Conservation (phyloP, 306 rosid genomes). For the Neltuma alba region DNA sequence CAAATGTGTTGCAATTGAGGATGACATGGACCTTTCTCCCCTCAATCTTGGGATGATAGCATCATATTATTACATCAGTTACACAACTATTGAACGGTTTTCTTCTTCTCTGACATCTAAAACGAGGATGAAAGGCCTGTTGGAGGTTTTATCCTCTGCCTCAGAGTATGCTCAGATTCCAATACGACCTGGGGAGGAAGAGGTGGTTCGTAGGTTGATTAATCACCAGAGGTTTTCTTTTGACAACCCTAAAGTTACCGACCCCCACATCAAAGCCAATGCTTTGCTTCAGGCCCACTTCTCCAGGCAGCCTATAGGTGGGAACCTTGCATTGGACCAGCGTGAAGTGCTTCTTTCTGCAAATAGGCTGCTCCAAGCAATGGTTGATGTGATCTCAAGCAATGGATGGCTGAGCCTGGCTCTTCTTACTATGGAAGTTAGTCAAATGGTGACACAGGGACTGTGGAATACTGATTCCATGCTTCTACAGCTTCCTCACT, state of each 20-base stretch:
- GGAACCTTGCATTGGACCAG: constrained; percentile 86
- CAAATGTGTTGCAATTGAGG: constrained; percentile 76
- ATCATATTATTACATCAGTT: constrained; percentile 84
- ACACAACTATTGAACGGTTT: constrained; percentile 89
- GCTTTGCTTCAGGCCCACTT: constrained; percentile 95
- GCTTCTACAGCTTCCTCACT: constrained; percentile 92
- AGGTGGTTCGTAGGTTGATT: constrained; percentile 73
- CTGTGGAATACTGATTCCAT: constrained; percentile 94
- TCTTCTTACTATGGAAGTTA: constrained; percentile 89
- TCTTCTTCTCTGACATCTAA: constrained; percentile 76
- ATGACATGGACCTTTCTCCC: constrained; percentile 83
- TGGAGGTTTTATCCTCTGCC: constrained; percentile 84
- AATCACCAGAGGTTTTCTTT: constrained; percentile 92
- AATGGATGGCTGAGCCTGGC: constrained; percentile 89
- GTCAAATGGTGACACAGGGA: constrained; percentile 97
- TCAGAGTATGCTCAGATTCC: constrained; percentile 89
- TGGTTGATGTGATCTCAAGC: constrained; percentile 93
- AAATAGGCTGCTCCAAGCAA: constrained; percentile 83
- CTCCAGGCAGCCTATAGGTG: constrained; percentile 79
- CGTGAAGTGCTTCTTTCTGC: constrained; percentile 86
- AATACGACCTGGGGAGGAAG: constrained; percentile 93
- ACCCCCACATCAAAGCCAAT: constrained; percentile 87
- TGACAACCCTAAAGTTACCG: constrained; percentile 76
- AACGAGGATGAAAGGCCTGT: constrained; percentile 92
- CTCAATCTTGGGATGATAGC: constrained; percentile 92